Evolutionary conservation across 345 rosid genomes (phyloP).

Genomic region (Barbarea vulgaris): DNA sequence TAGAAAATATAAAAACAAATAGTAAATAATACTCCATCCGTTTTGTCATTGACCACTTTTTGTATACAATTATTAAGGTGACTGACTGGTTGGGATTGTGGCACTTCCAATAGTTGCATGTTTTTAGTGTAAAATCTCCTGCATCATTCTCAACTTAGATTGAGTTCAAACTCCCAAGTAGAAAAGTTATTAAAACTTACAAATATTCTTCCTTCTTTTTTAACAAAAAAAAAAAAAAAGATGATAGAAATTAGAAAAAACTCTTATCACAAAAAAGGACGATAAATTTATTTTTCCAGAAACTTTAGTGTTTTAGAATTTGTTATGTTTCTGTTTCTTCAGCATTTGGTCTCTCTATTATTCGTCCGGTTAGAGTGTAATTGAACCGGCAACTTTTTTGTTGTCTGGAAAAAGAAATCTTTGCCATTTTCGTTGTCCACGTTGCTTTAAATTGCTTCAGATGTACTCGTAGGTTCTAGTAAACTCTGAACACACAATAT

Average conservation of each 20-base stretch:
- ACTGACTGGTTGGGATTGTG: not conserved
- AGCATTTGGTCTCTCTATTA: not conserved
- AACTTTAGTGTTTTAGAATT: not conserved
- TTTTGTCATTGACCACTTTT: not conserved
- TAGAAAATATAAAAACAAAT: no score
- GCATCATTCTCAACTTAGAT: not conserved
- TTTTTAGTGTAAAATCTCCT: not conserved
- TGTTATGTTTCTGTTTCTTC: not conserved
- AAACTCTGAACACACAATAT: constrained; percentile 13
- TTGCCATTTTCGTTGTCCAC: no score
- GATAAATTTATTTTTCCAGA: not conserved
- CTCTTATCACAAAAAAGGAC: not conserved
- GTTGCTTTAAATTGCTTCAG: constrained; percentile 11
- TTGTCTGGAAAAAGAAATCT: no score
- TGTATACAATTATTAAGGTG: not conserved
- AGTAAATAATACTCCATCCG: no score
- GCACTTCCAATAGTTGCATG: not conserved
- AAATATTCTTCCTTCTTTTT: not conserved
- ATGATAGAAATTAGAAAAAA: no score
- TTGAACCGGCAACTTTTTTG: not conserved
- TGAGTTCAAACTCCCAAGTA: not conserved
- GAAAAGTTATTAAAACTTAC: not conserved
- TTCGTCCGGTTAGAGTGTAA: not conserved
- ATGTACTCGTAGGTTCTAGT: constrained; percentile 22
- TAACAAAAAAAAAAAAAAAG: no score